A percentile compares a stretch with the other conserved stretches of the same genome.
phyloP scores from a whole-genome alignment of 495 filamentous ascomycete species.

The Hypomontagnella monticulosa region DNA sequence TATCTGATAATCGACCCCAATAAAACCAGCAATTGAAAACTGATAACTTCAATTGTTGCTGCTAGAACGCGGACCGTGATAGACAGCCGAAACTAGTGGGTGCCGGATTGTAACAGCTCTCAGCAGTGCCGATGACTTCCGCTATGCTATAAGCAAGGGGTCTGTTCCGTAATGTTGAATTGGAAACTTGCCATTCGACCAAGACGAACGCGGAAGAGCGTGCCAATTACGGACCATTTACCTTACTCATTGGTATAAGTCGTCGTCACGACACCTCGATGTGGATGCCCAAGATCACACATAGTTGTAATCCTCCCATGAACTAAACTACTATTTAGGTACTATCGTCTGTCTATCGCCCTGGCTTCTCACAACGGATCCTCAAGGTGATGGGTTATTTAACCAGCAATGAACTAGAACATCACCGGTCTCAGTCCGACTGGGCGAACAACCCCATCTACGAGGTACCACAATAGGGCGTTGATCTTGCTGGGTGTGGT shows the following conservation, averaged over 20 bases:
- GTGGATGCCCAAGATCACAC: slow-evolving; percentile 2
- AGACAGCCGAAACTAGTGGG: slow-evolving; percentile 1
- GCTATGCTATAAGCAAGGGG: not conserved
- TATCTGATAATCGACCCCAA: not conserved
- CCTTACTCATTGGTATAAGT: slow-evolving; percentile 18
- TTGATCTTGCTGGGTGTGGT: slow-evolving; percentile 1
- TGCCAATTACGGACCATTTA: slow-evolving; percentile 9
- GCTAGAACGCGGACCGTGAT: slow-evolving; percentile 16
- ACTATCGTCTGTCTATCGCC: not conserved
- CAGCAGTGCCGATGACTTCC: slow-evolving; percentile 15
- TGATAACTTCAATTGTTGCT: slow-evolving; percentile 1
- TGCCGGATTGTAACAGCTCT: slow-evolving; percentile 5
- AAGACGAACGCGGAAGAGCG: slow-evolving; percentile 8
- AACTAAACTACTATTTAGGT: slow-evolving; percentile 1
- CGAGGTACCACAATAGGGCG: not conserved
- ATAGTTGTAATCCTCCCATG: not conserved
- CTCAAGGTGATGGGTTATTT: not conserved
- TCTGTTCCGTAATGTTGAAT: slow-evolving; percentile 9
- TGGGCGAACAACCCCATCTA: slow-evolving; percentile 14
- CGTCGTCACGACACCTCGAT: slow-evolving; percentile 19
- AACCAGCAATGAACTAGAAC: not conserved
- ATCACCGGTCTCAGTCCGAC: slow-evolving; percentile 24
- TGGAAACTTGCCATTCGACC: slow-evolving; percentile 17
- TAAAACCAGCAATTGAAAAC: too few relatives aligned
- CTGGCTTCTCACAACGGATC: slow-evolving; percentile 13